Evolutionary conservation across 2,329 filamentous ascomycete species (phyloP).

Genomic region (Colletotrichum cereale): DNA sequence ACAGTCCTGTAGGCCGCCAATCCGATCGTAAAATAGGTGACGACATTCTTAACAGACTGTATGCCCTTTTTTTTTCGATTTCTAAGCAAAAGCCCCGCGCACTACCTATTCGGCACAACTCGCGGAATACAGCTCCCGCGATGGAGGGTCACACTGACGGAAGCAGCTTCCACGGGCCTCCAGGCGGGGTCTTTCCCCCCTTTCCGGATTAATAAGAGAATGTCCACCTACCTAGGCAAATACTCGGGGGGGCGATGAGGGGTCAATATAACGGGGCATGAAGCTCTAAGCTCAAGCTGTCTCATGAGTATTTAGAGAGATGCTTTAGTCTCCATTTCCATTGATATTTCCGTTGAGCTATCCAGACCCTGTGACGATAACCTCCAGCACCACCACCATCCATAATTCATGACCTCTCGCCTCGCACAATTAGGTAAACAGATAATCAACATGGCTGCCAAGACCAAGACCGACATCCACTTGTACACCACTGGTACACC

Average conservation of each 20-base stretch:
- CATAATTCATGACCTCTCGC: constrained; percentile 28
- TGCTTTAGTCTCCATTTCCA: background rate
- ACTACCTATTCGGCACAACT: background rate
- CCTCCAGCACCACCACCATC: background rate
- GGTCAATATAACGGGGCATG: constrained; percentile 8
- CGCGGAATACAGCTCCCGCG: background rate
- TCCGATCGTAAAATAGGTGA: constrained; percentile 5
- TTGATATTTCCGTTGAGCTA: background rate
- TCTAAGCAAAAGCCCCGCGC: constrained; percentile 34
- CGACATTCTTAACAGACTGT: constrained; percentile 2
- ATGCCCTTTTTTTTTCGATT: constrained; percentile 10
- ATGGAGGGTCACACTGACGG: constrained; percentile 33
- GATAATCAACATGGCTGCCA: constrained; percentile 55
- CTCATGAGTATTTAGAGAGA: constrained; percentile 27
- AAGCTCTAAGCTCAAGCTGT: background rate
- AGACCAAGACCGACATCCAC: constrained; percentile 72
- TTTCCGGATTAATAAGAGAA: constrained; percentile 27
- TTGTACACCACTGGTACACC: constrained; percentile 88
- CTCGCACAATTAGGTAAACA: constrained; percentile 32
- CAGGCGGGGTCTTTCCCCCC: constrained; percentile 4
- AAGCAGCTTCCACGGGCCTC: constrained; percentile 16
- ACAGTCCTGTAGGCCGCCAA: background rate
- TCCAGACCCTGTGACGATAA: background rate
- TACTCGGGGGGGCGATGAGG: constrained; percentile 16
- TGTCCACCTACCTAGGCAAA: background rate